Conservation (phyloP, 2,329 filamentous ascomycete genomes). For the Cladobotryum mycophilum region DNA sequence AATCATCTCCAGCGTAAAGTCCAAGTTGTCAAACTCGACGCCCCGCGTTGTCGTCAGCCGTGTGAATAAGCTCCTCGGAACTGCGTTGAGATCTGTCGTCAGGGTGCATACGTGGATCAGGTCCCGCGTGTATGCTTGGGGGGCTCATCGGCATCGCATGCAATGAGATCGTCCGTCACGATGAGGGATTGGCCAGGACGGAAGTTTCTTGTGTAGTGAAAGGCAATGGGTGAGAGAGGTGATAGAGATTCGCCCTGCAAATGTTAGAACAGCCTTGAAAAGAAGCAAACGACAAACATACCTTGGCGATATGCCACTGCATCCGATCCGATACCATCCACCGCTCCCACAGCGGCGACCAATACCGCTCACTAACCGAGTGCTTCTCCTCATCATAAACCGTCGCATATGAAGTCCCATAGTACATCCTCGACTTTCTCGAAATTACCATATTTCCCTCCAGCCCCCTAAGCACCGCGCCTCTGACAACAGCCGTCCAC, state of each 20-base stretch:
- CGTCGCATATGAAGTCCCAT: conserved; percentile 75
- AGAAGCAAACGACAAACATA: conserved; percentile 28
- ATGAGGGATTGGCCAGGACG: conserved; percentile 68
- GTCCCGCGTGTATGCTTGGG: conserved; percentile 54
- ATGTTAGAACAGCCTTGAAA: neutral
- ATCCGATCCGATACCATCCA: conserved; percentile 81
- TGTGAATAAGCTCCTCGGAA: conserved; percentile 68
- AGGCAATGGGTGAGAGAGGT: conserved; percentile 66
- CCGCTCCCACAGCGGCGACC: conserved; percentile 71
- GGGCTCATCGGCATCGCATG: conserved; percentile 63
- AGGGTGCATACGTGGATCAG: conserved; percentile 71
- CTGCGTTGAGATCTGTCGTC: conserved; percentile 71
- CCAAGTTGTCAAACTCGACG: conserved; percentile 74
- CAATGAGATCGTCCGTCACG: conserved; percentile 75
- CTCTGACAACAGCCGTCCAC: conserved; percentile 74
- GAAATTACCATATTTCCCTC: conserved; percentile 77
- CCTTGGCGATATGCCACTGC: conserved; percentile 81
- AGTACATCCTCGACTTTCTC: conserved; percentile 67
- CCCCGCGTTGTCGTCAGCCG: conserved; percentile 70
- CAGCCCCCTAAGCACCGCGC: conserved; percentile 66
- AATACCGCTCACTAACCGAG: conserved; percentile 66
- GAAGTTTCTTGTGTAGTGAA: conserved; percentile 83
- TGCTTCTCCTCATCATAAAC: conserved; percentile 74
- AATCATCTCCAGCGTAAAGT: conserved; percentile 78
- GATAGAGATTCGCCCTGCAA: conserved; percentile 65